These are phyloP conservation scores for Populus tomentosa DNA, from an alignment of 441 rosid genomes.

Conservation along the genomic window DNA sequence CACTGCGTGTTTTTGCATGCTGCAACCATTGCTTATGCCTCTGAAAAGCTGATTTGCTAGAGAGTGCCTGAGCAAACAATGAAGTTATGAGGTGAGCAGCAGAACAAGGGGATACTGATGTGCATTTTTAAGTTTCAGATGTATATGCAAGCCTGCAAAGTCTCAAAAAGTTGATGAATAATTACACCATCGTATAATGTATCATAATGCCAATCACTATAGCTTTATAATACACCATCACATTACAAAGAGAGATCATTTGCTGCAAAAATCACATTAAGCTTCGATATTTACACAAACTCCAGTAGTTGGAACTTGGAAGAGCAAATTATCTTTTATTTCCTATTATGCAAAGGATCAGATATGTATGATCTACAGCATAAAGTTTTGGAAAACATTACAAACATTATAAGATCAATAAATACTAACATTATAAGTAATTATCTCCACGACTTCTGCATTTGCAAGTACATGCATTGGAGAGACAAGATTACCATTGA, in stretches of 20 bases:
- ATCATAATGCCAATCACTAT: background rate
- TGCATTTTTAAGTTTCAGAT: background rate
- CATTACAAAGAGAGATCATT: background rate
- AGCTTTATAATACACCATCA: background rate
- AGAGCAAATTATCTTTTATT: background rate
- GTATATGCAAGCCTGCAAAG: constrained; percentile 1
- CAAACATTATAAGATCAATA: constrained; percentile 5
- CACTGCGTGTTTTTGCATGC: constrained; percentile 95
- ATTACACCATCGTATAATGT: background rate
- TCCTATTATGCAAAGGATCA: background rate
- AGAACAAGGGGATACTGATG: background rate
- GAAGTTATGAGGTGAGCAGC: constrained; percentile 1
- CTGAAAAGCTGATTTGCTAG: constrained; percentile 92
- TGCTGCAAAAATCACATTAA: background rate
- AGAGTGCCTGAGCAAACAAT: constrained; percentile 56
- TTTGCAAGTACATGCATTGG: constrained; percentile 79
- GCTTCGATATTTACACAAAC: background rate
- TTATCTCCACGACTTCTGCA: constrained; percentile 97
- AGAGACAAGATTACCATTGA: constrained; percentile 91
- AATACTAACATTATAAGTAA: constrained; percentile 79
- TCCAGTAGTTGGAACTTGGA: background rate
- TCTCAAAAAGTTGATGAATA: background rate
- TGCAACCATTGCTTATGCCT: constrained; percentile 95
- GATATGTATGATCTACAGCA: background rate
- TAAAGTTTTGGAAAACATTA: background rate